Evolutionary conservation across 345 rosid species (phyloP), one percentile per base, ranked within the genome.

Genomic region (Rhodomyrtus tomentosa): DNA sequence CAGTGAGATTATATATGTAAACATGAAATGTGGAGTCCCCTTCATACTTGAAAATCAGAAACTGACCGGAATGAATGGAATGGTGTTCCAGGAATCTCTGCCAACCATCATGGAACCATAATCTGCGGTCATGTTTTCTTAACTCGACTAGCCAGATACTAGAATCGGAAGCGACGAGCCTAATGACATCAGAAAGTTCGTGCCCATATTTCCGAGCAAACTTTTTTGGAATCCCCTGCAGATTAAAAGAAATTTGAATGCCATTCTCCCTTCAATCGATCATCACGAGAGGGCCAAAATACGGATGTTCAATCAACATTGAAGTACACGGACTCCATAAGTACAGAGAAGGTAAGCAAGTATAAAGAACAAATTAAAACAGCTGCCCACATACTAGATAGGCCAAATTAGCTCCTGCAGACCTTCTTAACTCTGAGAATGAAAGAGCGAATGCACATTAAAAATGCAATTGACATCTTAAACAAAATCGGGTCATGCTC

Each of bases 51-150:
- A 84, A 84, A 51, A 84, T 45, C 72, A 84, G 12, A 72, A 84
- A 72, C 45, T 45, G 50, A 45, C 81, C 85, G 18, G 58, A 9
- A 84, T 51, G 54, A 50, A 84, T 50, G 32, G 81, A 84, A 36
- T 84, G 49, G 82, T 73, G 55, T 20, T 68, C 85, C 55, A 73
- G n/a, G 76, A 68, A 84, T 48, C 76, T 73, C 81, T 73, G 54
- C 85, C 85, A 84, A 45, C 81, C 81, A 73, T 29, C 81, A 50
- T 14, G n/a, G 48, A 84, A 84, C 85, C 85, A 84, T 16, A 84
- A 58, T 50, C 55, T 73, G n/a, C 5, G 24, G 45, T 29, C 32
- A 84, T 29, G 52, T 49, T 84, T 73, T 68, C 55, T 73, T 32
- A 84, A 29, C 48, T 53, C 50, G 1, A 84, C 81, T 49, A 50